A percentile compares a stretch with the other conserved stretches of the same genome.
Evolutionary conservation across 495 filamentous ascomycete species (phyloP).

Genomic region (Glutinoglossum americanum): DNA sequence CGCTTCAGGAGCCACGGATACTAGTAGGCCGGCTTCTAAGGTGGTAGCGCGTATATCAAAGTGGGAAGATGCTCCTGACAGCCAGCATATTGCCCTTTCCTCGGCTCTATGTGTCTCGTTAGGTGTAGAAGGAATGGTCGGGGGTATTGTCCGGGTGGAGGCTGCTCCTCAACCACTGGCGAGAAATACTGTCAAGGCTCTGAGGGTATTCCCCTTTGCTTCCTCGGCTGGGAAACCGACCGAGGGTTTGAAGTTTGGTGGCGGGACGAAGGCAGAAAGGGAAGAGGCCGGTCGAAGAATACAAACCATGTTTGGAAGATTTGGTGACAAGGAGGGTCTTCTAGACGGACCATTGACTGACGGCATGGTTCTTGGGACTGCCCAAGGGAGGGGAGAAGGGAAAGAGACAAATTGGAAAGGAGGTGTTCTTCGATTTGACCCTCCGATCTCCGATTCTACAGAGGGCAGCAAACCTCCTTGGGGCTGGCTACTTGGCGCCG

Average conservation of each 20-base stretch:
- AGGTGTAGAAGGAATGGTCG: slow-evolving; percentile 47
- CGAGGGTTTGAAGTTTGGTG: slow-evolving; percentile 66
- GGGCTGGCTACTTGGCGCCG: slow-evolving; percentile 58
- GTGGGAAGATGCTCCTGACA: slow-evolving; percentile 79
- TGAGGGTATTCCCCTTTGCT: slow-evolving; percentile 67
- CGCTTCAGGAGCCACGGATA: slow-evolving; percentile 12
- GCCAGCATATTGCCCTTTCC: slow-evolving; percentile 56
- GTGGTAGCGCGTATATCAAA: slow-evolving; percentile 50
- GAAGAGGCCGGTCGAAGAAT: slow-evolving; percentile 42
- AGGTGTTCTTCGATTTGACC: slow-evolving; percentile 58
- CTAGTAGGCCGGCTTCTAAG: slow-evolving; percentile 36
- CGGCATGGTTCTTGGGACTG: slow-evolving; percentile 46
- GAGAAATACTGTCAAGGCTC: slow-evolving; percentile 26
- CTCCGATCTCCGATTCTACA: slow-evolving; percentile 15
- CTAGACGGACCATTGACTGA: slow-evolving; percentile 79
- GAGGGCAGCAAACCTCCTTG: slow-evolving; percentile 28
- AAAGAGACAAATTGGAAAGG: slow-evolving; percentile 38
- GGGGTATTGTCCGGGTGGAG: slow-evolving; percentile 72
- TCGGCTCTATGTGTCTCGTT: slow-evolving; percentile 49
- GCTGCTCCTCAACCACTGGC: slow-evolving; percentile 39
- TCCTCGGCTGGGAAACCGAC: slow-evolving; percentile 27
- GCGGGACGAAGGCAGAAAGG: slow-evolving; percentile 54
- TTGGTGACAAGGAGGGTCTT: slow-evolving; percentile 31
- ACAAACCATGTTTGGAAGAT: slow-evolving; percentile 27
- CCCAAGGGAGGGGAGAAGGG: slow-evolving; percentile 16